Conservation (phyloP, 164 flowering plant species). For the Stephania cephalantha region DNA sequence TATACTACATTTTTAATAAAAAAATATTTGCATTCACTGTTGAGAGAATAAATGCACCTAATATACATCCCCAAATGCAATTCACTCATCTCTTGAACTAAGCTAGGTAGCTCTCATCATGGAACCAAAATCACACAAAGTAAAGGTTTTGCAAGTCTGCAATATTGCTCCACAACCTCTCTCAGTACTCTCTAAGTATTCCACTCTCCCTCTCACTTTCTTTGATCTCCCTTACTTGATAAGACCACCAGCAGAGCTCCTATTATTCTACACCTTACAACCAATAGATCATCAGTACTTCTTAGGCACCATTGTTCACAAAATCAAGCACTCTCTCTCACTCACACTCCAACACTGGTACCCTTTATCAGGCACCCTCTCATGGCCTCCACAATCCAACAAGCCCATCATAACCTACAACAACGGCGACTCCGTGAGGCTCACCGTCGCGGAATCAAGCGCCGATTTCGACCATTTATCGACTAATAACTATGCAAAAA, state of each 20-base stretch:
- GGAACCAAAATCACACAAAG: neutral
- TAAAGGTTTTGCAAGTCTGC: neutral
- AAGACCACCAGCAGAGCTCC: neutral
- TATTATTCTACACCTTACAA: constrained; percentile 12
- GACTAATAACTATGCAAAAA: constrained; percentile 8
- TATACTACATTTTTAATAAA: too few species aligned
- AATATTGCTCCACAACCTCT: neutral
- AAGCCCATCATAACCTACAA: constrained; percentile 24
- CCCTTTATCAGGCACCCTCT: constrained; percentile 31
- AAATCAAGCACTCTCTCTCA: constrained; percentile 34
- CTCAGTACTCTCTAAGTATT: neutral
- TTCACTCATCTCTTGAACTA: too few species aligned
- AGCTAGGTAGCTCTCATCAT: too few species aligned
- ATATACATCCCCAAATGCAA: too few species aligned
- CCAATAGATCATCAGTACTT: constrained; percentile 7
- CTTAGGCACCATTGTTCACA: constrained; percentile 22
- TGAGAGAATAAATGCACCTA: too few species aligned
- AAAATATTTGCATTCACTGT: too few species aligned
- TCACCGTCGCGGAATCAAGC: constrained; percentile 25
- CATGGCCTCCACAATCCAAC: constrained; percentile 18
- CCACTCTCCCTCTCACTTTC: constrained; percentile 6
- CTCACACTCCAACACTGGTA: constrained; percentile 19
- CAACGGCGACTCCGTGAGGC: constrained; percentile 29
- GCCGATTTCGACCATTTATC: constrained; percentile 22
- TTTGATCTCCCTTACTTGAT: neutral